phyloP scores from a whole-genome alignment of 75 land plant species.

The Pinus albicaulis region DNA sequence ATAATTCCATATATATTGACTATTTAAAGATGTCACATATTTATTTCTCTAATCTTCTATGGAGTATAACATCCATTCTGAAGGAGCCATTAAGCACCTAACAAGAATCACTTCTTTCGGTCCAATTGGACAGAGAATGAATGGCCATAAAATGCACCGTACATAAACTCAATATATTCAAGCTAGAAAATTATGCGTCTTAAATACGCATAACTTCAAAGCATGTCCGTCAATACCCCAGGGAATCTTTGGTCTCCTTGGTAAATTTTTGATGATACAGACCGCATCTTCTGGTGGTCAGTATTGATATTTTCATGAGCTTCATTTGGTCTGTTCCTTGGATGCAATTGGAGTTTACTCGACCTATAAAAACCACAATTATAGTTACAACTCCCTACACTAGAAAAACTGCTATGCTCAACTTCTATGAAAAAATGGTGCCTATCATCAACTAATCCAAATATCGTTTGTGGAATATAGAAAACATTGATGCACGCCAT shows the following conservation, averaged over 20 bases:
- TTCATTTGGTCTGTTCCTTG: neutral
- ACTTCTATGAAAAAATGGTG: neutral
- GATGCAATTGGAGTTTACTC: neutral
- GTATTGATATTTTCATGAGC: neutral
- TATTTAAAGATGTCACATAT: too few species aligned
- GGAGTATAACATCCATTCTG: too few species aligned
- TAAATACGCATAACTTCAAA: neutral
- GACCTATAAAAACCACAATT: neutral
- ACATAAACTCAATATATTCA: neutral
- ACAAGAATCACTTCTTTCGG: too few species aligned
- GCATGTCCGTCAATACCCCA: neutral
- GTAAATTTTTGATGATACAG: neutral
- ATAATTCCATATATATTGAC: too few species aligned
- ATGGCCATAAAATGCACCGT: neutral
- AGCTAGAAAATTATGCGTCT: neutral
- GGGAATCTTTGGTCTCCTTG: neutral
- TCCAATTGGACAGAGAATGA: too few species aligned
- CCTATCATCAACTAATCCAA: neutral
- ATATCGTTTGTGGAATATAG: neutral
- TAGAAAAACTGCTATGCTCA: neutral
- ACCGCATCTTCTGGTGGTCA: neutral
- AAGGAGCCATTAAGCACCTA: too few species aligned
- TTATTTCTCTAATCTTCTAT: too few species aligned
- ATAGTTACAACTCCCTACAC: neutral
- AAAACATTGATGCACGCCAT: neutral